Evolutionary conservation across 2,329 filamentous ascomycete species (phyloP), one percentile per base, ranked within the genome.

Genomic region (Penicillium digitatum): DNA sequence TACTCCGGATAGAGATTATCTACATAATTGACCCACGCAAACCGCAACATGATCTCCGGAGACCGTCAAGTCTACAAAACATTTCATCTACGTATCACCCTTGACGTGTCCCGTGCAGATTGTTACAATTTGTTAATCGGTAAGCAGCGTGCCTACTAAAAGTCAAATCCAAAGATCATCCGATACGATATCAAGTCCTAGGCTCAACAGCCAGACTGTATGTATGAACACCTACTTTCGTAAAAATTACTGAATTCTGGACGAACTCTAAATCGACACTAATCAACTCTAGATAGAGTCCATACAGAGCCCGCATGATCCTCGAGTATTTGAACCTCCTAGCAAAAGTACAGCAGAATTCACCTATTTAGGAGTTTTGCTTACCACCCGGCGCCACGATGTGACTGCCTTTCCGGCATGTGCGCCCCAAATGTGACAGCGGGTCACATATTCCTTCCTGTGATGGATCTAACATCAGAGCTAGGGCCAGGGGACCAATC

Each of bases 351-450:
- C 60, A 49, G n/a, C 10, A 31, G 22, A 38, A 3, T 38, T 48
- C 16, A 12, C n/a, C 20, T 20, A 8, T 22, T 12, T 32, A 37
- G 61, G 58, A 63, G 59, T 60, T 63, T 62, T 60, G 59, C 44
- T 45, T 54, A 55, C 43, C 38, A 9, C 16, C 14, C 8, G 26
- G 18, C 37, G 24, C 38, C 49, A 43, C 31, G 47, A 35, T 29
- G 26, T 52, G 54, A 57, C 57, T 52, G 42, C 12, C 54, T 50
- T 27, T n/a, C 24, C 52, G 27, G 49, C 39, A 57, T 50, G 39
- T 47, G 39, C 39, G 22, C 38, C 34, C 48, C 31, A 54, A 38
- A 58, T 58, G 60, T 64, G 62, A 61, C 56, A 56, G 56, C 48
- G 44, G 52, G 51, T 57, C 56, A 34, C 37, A 29, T 31, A 43